phyloP scores from a whole-genome alignment of 2,329 filamentous ascomycete genomes.

The Phialemonium atrogriseum region DNA sequence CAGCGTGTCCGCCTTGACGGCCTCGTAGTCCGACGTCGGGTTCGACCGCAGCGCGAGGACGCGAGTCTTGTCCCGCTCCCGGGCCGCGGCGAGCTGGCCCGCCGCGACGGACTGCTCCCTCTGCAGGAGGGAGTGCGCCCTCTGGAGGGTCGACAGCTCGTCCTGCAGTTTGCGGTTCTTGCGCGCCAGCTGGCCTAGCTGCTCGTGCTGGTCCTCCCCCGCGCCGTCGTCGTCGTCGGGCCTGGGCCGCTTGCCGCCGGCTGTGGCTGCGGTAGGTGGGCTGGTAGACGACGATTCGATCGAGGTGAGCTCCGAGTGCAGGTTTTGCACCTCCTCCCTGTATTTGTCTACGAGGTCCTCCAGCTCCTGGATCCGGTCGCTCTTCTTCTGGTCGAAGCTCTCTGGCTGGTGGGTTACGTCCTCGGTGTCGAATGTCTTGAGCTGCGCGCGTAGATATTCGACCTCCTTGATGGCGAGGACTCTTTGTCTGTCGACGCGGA shows the following conservation, averaged over 20 bases:
- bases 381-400: constrained; percentile 66
- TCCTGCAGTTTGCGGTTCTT: constrained; percentile 84
- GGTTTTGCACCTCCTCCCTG: constrained; percentile 65
- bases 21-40: constrained; percentile 78
- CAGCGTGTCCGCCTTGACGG: constrained; percentile 75
- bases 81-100: constrained; percentile 61
- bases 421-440: constrained; percentile 82
- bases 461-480: constrained; percentile 83
- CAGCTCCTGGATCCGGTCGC: constrained; percentile 67
- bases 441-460: constrained; percentile 85
- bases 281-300: constrained; percentile 38
- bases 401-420: constrained; percentile 80
- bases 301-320: constrained; percentile 67
- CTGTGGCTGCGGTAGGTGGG: constrained; percentile 26
- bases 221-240: constrained; percentile 50
- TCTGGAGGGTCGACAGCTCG: constrained; percentile 61
- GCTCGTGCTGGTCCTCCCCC: constrained; percentile 52
- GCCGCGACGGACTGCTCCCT: constrained; percentile 66
- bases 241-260: constrained; percentile 56
- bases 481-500: constrained; percentile 78
- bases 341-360: constrained; percentile 84
- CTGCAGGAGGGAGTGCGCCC: constrained; percentile 60
- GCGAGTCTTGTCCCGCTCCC: constrained; percentile 65
- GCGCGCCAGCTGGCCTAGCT: constrained; percentile 73
- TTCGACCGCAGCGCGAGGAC: constrained; percentile 85